A percentile compares a stretch with the other conserved stretches of the same genome.
These are phyloP conservation scores for Ogataea hybrid DNA, from an alignment of 1,139 yeast genomes.

Conservation along the genomic window DNA sequence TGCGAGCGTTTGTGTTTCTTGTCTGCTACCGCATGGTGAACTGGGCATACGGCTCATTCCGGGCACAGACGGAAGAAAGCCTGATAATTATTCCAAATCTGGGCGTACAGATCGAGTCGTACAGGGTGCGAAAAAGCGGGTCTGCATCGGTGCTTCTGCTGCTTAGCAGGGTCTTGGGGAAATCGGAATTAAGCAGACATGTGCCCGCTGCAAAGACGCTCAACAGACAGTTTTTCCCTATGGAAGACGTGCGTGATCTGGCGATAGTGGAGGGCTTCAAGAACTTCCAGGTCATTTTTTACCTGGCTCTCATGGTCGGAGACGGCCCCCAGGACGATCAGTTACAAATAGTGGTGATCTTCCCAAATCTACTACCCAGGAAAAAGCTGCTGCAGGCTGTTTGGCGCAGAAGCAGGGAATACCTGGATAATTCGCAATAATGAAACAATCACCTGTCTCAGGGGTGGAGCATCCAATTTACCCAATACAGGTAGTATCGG, in stretches of 20 bases:
- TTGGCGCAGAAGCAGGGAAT: conserved; percentile 24
- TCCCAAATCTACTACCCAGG: conserved; percentile 33
- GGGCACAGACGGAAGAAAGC: conserved; percentile 26
- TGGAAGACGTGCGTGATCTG: conserved; percentile 52
- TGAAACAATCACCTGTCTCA: not conserved
- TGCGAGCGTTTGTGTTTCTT: not conserved
- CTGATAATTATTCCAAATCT: conserved; percentile 27
- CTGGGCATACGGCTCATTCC: conserved; percentile 18
- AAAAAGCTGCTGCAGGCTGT: conserved; percentile 27
- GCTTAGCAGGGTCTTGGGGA: conserved; percentile 4
- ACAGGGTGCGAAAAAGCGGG: conserved; percentile 13
- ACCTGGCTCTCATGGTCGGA: conserved; percentile 54
- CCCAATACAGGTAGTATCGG: not conserved
- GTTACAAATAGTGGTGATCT: conserved; percentile 33
- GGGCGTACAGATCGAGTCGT: conserved; percentile 29
- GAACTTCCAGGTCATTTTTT: conserved; percentile 59
- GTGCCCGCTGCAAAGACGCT: conserved; percentile 11
- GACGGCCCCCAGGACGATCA: conserved; percentile 13
- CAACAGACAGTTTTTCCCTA: conserved; percentile 45
- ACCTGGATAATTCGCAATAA: conserved; percentile 6
- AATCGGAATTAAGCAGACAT: conserved; percentile 3
- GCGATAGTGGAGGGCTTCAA: conserved; percentile 69
- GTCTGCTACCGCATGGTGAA: conserved; percentile 16
- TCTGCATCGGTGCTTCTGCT: conserved; percentile 10
- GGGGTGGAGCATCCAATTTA: conserved; percentile 2